Evolutionary conservation across 192 early-diverging fungal species (phyloP).

Genomic region (Tieghemiomyces parasiticus): DNA sequence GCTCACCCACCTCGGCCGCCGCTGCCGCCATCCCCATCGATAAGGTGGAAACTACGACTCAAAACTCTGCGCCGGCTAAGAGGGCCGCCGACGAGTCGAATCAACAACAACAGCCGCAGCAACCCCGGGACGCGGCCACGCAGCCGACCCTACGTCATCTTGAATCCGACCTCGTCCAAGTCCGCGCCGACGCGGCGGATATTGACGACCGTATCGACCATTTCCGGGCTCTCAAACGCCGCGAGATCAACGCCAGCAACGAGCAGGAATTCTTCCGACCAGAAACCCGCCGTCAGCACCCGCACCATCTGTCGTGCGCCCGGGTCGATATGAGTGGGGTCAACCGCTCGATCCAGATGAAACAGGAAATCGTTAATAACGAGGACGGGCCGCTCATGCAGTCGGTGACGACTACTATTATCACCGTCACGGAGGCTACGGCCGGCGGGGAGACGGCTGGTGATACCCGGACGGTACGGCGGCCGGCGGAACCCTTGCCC

Average conservation of each 20-base stretch:
- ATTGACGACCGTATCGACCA: constrained; percentile 31
- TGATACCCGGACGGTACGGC: constrained; percentile 4
- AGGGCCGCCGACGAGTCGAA: no score
- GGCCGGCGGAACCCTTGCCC: constrained; percentile 9
- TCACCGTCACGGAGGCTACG: no score
- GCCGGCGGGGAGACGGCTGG: not conserved
- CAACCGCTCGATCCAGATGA: constrained; percentile 67
- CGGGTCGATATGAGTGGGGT: constrained; percentile 54
- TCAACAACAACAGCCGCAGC: not conserved
- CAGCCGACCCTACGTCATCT: not conserved
- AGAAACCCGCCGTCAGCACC: constrained; percentile 10
- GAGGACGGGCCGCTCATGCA: constrained; percentile 44
- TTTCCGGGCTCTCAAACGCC: constrained; percentile 35
- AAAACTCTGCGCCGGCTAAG: no score
- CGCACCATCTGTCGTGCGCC: constrained; percentile 30
- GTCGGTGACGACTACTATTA: constrained; percentile 19
- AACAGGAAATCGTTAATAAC: constrained; percentile 49
- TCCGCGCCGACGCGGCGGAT: constrained; percentile 22
- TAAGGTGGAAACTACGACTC: no score
- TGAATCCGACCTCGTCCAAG: constrained; percentile 20
- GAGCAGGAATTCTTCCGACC: constrained; percentile 39
- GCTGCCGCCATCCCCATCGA: no score
- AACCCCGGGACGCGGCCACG: not conserved
- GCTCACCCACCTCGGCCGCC: no score
- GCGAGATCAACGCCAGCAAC: constrained; percentile 45